Conservation (phyloP, 2,329 filamentous ascomycete species). For the Herpomyces periplanetae region DNA sequence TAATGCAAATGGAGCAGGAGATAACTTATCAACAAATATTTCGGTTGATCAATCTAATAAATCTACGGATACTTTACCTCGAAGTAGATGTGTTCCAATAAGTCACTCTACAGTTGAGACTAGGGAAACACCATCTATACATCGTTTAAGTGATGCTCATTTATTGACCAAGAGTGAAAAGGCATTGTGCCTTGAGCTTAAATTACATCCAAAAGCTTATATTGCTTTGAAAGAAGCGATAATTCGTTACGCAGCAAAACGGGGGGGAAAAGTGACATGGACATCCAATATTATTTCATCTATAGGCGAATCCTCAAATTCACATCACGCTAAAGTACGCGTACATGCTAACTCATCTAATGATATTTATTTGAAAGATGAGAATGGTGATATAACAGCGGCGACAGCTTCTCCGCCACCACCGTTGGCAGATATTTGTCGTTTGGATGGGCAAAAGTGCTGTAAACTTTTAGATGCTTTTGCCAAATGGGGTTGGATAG, state of each 20-base stretch:
- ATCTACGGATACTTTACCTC: conserved; percentile 11
- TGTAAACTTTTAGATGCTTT: too few species aligned
- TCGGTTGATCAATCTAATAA: conserved; percentile 12
- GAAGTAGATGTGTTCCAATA: conserved; percentile 8
- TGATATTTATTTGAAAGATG: too few species aligned
- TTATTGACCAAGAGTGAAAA: conserved; percentile 46
- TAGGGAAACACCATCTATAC: conserved; percentile 13
- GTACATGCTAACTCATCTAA: too few species aligned
- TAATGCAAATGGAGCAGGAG: conserved; percentile 9
- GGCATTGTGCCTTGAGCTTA: conserved; percentile 45
- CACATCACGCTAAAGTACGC: too few species aligned
- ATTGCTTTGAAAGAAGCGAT: conserved; percentile 71
- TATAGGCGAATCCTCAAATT: too few species aligned
- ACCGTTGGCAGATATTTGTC: too few species aligned
- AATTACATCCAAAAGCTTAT: conserved; percentile 74
- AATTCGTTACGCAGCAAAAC: conserved; percentile 59
- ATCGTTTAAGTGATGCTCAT: conserved; percentile 34
- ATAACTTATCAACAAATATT: conserved; percentile 8
- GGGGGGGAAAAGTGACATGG: conserved; percentile 47
- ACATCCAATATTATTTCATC: too few species aligned
- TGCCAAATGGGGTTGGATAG: too few species aligned
- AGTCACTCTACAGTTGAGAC: conserved; percentile 8
- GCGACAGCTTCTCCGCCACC: too few species aligned
- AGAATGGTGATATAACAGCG: too few species aligned
- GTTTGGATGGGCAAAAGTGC: too few species aligned